Base-by-base conservation (phyloP, 2,329 filamentous ascomycete species). In the Sporothrix pallida region DNA sequence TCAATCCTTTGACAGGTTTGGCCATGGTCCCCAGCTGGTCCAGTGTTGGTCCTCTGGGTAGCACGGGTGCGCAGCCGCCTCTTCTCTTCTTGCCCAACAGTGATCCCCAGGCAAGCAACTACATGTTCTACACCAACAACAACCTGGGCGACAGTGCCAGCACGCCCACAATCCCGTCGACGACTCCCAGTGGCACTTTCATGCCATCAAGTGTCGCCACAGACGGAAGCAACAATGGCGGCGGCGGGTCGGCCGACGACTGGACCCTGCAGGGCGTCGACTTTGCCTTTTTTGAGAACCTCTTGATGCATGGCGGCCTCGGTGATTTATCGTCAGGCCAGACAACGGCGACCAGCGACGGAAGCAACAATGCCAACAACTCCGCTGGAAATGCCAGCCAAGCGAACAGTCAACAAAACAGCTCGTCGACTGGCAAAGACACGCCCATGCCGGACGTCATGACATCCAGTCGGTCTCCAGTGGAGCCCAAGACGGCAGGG, bases 211-310 rank as follows among this genome's bases (percentile, higher is more conserved):
- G 56, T 23, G 17, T 62, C 0, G 56, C 15, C 13, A 62, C 50
- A 4, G 42, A 46, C 13, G 48, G 17, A n/a, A 56, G 50, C 71
- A 20, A 23, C 44, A 62, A n/a, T 4, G 48, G 42, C 26, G 7
- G 31, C 0, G 52, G 26, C n/a, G 67, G 31, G 1, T 23, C 75
- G 2, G 69, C 72, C 13, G 78, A 81, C 54, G 79, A 82, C 65
- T 82, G 80, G 80, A 76, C 77, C 0, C 79, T 81, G 46, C 79
- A 82, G 72, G 80, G 80, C 6, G 78, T 81, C 0, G 80, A 82
- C 70, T 78, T 77, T 68, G 80, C 80, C 0, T 81, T 82, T 42
- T 80, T 80, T 44, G 78, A 80, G 70, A 79, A 74, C 50, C 54
- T 78, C 5, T 63, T 79, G 44, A 68, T 75, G 71, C 71, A 74